phyloP scores from a whole-genome alignment of 805 yeast genomes.

The Starmerella bacillaris region DNA sequence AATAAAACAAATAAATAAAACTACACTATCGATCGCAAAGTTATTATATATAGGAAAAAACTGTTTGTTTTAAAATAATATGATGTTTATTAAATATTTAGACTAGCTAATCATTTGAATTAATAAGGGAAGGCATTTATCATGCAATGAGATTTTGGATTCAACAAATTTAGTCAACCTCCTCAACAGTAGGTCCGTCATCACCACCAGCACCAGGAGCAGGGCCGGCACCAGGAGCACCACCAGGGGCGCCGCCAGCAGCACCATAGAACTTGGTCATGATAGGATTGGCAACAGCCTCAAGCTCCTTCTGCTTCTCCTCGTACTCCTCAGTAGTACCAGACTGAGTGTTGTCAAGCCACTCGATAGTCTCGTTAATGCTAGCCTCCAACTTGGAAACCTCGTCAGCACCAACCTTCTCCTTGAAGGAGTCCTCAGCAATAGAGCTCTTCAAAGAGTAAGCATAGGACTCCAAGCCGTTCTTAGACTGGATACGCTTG shows the following conservation, averaged over 20 bases:
- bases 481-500: constrained; percentile 80
- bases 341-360: constrained; percentile 88
- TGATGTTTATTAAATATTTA: too few species aligned
- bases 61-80: too few species aligned
- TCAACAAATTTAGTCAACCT: constrained; percentile 59
- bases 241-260: constrained; percentile 63
- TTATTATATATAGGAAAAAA: too few species aligned
- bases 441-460: constrained; percentile 78
- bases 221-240: constrained; percentile 49
- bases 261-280: constrained; percentile 87
- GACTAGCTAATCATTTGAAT: too few species aligned
- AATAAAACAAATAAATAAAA: too few species aligned
- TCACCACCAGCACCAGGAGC: constrained; percentile 33
- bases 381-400: constrained; percentile 19
- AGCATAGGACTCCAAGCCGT: constrained; percentile 86
- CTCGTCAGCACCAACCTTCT: constrained; percentile 30
- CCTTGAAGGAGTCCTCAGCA: constrained; percentile 56
- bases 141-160: too few species aligned
- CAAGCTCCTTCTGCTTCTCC: constrained; percentile 90
- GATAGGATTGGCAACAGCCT: constrained; percentile 88
- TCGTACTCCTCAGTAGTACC: constrained; percentile 82
- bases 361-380: constrained; percentile 24
- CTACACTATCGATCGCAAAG: too few species aligned
- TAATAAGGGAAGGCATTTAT: too few species aligned
- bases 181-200: constrained; percentile 61